Evolutionary conservation across 1,284 basidiomycete genomes (phyloP), one percentile per base, ranked within the genome.

Genomic region (Puccinia hordei): DNA sequence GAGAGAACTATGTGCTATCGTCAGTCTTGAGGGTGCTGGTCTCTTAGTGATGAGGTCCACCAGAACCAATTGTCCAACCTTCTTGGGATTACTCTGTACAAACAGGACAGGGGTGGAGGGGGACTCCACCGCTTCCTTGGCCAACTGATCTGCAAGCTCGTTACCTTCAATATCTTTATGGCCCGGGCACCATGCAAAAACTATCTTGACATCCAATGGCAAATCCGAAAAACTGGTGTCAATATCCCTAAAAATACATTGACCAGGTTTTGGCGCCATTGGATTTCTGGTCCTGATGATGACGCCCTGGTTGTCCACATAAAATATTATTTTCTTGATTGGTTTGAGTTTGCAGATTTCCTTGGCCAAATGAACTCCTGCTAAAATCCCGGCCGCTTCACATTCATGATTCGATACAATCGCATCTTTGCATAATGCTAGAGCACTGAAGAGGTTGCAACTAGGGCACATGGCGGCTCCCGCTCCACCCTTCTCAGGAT

Each of bases 111-210:
- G 38, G 6, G 38, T 12, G 4, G 38, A 41, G 38, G 38, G 38
- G 38, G 38, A 41, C 38, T 41, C 38, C 13, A 22, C 4, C 19
- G 38, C 38, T 4, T 41, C 38, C 12, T 41, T 41, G 38, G 38
- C 38, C 12, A 41, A 12, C 12, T 41, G 35, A 49, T 71, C 38
- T 8, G 68, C 68, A 3, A 44, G 22, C 22, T 72, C 46, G 27
- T 72, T 72, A 27, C 49, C 49, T 35, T 6, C 46, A 17, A 53
- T 35, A 5, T 44, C 69, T 30, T 15, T 30, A 33, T 72, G 65
- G 4, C 65, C 65, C n/a, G 65, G 69, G 30, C 69, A 72, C 69
- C 69, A 72, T 12, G 35, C 46, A 8, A 72, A 38, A 3, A 15
- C 2, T 2, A 72, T 13, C 30, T 49, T 41, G 3, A 68, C 3